Conservation (phyloP, 2,329 filamentous ascomycete species). For the Fusarium sororula region DNA sequence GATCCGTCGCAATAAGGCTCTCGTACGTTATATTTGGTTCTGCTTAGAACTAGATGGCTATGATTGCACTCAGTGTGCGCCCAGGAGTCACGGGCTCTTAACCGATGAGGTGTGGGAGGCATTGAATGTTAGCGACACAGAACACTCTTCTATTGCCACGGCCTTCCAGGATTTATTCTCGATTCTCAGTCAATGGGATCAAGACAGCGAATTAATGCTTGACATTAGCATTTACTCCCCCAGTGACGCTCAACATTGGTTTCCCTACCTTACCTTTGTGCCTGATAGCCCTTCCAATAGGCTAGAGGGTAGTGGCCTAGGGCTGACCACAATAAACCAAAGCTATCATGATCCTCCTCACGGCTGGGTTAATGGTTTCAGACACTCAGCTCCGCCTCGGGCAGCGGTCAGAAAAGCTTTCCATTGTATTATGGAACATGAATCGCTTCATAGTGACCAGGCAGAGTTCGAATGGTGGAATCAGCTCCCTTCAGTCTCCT, state of each 20-base stretch:
- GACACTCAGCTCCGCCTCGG: slow-evolving; percentile 8
- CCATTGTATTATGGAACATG: not conserved
- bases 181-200: slow-evolving; percentile 45
- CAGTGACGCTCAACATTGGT: slow-evolving; percentile 34
- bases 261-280: not conserved
- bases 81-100: not conserved
- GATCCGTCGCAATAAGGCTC: not conserved
- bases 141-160: slow-evolving; percentile 50
- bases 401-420: not conserved
- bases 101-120: not conserved
- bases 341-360: not conserved
- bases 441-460: not conserved
- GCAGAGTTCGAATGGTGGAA: slow-evolving; percentile 45
- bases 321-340: not conserved
- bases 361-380: not conserved
- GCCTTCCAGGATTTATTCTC: slow-evolving; percentile 42
- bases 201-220: slow-evolving; percentile 40
- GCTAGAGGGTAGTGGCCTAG: not conserved
- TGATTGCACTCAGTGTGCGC: not conserved
- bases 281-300: not conserved
- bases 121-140: not conserved
- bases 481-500: slow-evolving; percentile 45
- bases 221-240: slow-evolving; percentile 48
- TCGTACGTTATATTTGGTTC: not conserved
- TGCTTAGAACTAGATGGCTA: not conserved